Conservation (phyloP, 257 asterid genomes). For the Solanum tacnaense region DNA sequence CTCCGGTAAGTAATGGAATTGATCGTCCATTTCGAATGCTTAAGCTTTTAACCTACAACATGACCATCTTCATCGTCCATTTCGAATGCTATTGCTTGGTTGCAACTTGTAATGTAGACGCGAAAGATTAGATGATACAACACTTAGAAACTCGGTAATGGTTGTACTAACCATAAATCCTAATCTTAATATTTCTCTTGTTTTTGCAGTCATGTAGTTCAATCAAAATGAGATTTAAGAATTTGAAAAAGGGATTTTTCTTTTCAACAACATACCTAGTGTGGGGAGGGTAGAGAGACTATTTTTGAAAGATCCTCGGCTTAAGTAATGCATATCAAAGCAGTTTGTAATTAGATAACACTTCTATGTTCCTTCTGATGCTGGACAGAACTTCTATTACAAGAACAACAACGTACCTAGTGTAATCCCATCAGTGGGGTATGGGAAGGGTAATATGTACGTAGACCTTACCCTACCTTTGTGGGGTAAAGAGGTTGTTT, state of each 20-base stretch:
- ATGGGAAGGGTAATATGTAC: neutral
- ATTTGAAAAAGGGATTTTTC: neutral
- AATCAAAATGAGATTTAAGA: neutral
- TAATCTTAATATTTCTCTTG: neutral
- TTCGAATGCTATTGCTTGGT: neutral
- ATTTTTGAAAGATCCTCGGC: neutral
- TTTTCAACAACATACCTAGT: neutral
- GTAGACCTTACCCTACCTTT: neutral
- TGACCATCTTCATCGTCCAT: neutral
- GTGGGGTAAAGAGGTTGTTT: neutral
- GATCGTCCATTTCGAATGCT: too few species aligned
- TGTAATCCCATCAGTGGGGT: neutral
- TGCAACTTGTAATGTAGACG: neutral
- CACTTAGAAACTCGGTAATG: neutral
- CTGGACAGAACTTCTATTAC: neutral
- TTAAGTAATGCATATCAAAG: neutral
- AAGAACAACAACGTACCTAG: neutral
- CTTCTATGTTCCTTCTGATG: neutral
- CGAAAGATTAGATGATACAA: neutral
- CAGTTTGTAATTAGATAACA: neutral
- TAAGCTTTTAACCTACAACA: neutral
- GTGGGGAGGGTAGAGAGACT: neutral
- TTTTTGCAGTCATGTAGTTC: neutral
- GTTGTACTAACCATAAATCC: neutral
- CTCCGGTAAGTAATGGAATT: conserved; percentile 56